Percentiles rank a stretch among this genome's conserved stretches.
phyloP scores from a whole-genome alignment of 2,329 filamentous ascomycete species.

The Aspergillus sp. region DNA sequence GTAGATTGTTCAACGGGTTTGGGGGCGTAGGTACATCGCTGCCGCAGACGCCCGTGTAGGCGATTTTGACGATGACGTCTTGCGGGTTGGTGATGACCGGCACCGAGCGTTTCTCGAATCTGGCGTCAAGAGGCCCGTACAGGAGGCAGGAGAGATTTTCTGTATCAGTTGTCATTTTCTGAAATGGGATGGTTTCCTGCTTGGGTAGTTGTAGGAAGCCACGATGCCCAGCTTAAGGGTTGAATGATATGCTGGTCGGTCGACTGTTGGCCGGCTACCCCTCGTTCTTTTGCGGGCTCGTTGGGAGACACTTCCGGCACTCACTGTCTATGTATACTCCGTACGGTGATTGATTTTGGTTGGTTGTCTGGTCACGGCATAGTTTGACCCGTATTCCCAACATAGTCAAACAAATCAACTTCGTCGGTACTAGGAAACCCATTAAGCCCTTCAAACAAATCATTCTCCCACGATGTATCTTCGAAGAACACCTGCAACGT shows the following conservation, averaged over 20 bases:
- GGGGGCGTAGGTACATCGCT: slow-evolving; percentile 34
- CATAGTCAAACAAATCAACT: slow-evolving; percentile 10
- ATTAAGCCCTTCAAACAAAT: slow-evolving; percentile 16
- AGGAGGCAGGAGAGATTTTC: slow-evolving; percentile 45
- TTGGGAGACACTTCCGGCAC: too few relatives aligned
- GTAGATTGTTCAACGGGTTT: background rate
- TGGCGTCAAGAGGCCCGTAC: slow-evolving; percentile 39
- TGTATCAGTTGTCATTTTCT: too few relatives aligned
- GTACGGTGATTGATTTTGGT: background rate
- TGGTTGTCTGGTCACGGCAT: background rate
- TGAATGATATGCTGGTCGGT: background rate
- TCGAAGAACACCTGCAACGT: slow-evolving; percentile 20
- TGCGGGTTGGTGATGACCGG: slow-evolving; percentile 36
- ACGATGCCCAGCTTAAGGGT: too few relatives aligned
- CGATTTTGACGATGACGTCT: slow-evolving; percentile 46
- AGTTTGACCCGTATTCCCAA: background rate
- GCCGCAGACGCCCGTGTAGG: slow-evolving; percentile 46
- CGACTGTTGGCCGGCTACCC: background rate
- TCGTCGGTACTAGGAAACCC: slow-evolving; percentile 16
- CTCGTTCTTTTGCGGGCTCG: background rate
- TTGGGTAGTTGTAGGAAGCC: too few relatives aligned
- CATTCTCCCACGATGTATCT: slow-evolving; percentile 11
- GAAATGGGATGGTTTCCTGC: too few relatives aligned
- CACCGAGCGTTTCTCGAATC: slow-evolving; percentile 39
- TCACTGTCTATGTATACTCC: too few relatives aligned